Percentiles rank a stretch among this genome's conserved stretches.
phyloP scores from a whole-genome alignment of 805 yeast genomes.

The Candida silvicultrix region DNA sequence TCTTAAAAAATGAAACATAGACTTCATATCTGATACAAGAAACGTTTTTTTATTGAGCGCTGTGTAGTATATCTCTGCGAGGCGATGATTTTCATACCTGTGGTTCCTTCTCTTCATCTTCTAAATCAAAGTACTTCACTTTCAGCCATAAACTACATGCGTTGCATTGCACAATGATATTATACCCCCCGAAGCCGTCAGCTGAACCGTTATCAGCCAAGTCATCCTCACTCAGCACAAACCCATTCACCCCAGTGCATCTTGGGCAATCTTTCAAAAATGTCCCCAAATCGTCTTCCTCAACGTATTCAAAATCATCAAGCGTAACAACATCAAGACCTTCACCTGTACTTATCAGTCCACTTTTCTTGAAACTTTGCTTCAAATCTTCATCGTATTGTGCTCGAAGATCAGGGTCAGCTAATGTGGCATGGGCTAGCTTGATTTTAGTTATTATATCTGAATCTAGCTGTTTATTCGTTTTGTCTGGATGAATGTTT shows the following conservation, averaged over 20 bases:
- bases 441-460: constrained; percentile 41
- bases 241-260: constrained; percentile 48
- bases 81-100: too few species aligned
- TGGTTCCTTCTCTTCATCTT: constrained; percentile 10
- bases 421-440: constrained; percentile 56
- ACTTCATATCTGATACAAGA: too few species aligned
- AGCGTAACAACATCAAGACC: constrained; percentile 65
- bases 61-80: too few species aligned
- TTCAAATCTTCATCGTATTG: constrained; percentile 48
- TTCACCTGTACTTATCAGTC: constrained; percentile 42
- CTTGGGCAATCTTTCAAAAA: constrained; percentile 61
- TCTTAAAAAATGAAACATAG: too few species aligned
- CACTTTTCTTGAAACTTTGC: constrained; percentile 25
- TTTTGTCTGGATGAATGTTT: constrained; percentile 76
- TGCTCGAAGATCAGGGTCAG: constrained; percentile 31
- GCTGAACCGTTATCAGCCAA: constrained; percentile 45
- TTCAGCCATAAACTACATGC: constrained; percentile 85
- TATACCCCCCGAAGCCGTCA: constrained; percentile 46
- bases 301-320: constrained; percentile 49
- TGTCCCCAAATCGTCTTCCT: constrained; percentile 27
- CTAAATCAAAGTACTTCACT: constrained; percentile 55
- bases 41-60: too few species aligned
- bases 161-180: constrained; percentile 70
- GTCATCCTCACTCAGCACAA: constrained; percentile 54
- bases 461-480: constrained; percentile 7